These are phyloP conservation scores for Nemania serpens DNA, from an alignment of 2,329 filamentous ascomycete species.

Conservation along the genomic window DNA sequence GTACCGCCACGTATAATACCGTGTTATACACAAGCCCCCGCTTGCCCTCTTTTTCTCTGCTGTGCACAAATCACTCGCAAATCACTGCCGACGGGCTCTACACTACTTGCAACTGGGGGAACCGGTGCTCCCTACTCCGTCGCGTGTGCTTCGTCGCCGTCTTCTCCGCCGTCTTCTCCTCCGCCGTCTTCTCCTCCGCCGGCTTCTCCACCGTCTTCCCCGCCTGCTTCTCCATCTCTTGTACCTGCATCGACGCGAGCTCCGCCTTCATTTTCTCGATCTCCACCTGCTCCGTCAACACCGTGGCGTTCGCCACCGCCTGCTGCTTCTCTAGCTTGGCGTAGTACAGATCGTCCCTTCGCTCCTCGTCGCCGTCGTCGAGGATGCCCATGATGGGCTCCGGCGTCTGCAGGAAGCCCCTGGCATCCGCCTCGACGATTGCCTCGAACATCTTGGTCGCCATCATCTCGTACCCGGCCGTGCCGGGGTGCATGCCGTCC, in stretches of 20 bases:
- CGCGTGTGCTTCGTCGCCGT: conserved; percentile 13
- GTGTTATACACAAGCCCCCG: conserved; percentile 16
- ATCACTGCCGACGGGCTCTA: conserved; percentile 12
- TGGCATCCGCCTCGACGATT: conserved; percentile 41
- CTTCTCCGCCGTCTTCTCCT: conserved; percentile 21
- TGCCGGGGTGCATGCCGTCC: conserved; percentile 41
- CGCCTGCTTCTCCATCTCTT: conserved; percentile 25
- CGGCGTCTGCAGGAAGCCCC: conserved; percentile 39
- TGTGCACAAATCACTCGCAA: conserved; percentile 7
- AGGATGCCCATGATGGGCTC: conserved; percentile 38
- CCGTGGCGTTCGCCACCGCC: conserved; percentile 36
- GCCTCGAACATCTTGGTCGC: conserved; percentile 42
- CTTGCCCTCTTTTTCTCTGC: conserved; percentile 18
- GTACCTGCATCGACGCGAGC: conserved; percentile 29
- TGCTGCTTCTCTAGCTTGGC: conserved; percentile 35
- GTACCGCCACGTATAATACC: not conserved
- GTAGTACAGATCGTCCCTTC: conserved; percentile 35
- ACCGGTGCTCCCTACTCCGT: conserved; percentile 24
- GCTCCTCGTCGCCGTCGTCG: conserved; percentile 41
- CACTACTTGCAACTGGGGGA: conserved; percentile 28
- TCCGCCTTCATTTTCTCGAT: conserved; percentile 40
- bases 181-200: conserved; percentile 23
- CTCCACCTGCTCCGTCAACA: conserved; percentile 32
- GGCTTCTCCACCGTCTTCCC: conserved; percentile 24
- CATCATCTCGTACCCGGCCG: conserved; percentile 43